phyloP scores from a whole-genome alignment of 225 moss, liverwort and hornwort genomes.

The Pleurozium schreberi region DNA sequence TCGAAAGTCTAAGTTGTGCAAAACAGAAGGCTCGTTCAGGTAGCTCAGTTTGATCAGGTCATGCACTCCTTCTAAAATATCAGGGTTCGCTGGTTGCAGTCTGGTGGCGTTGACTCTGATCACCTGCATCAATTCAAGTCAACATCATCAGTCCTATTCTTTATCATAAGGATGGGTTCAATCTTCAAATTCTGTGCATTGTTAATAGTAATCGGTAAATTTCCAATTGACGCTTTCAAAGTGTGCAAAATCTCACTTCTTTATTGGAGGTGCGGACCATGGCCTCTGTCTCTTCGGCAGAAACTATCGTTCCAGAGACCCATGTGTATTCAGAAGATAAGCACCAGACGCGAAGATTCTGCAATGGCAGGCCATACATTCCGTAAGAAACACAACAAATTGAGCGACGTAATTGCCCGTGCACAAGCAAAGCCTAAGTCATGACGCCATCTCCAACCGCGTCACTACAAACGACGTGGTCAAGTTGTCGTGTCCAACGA shows the following conservation, averaged over 20 bases:
- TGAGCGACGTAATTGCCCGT: neutral
- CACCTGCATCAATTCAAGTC: constrained; percentile 37
- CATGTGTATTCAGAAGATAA: constrained; percentile 60
- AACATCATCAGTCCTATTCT: neutral
- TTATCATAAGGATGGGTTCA: neutral
- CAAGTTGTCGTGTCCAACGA: neutral
- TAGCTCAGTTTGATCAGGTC: constrained; percentile 96
- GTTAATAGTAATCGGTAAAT: neutral
- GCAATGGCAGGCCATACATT: neutral
- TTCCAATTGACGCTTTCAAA: neutral
- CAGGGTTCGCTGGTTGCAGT: constrained; percentile 90
- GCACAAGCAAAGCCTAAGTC: neutral
- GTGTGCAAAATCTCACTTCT: constrained; percentile 34
- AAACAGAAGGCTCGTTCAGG: constrained; percentile 90
- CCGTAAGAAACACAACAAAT: neutral
- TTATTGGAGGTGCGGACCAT: constrained; percentile 62
- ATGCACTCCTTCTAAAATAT: constrained; percentile 90
- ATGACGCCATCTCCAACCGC: neutral
- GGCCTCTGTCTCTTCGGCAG: constrained; percentile 67
- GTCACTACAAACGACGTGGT: neutral
- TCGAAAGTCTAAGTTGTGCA: constrained; percentile 85
- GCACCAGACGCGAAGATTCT: constrained; percentile 98
- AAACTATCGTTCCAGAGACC: constrained; percentile 64
- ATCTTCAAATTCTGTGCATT: neutral
- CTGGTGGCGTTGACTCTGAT: constrained; percentile 54